These are phyloP conservation scores for Sporothrix euskadiensis DNA, from an alignment of 2,329 filamentous ascomycete species.

Conservation along the genomic window DNA sequence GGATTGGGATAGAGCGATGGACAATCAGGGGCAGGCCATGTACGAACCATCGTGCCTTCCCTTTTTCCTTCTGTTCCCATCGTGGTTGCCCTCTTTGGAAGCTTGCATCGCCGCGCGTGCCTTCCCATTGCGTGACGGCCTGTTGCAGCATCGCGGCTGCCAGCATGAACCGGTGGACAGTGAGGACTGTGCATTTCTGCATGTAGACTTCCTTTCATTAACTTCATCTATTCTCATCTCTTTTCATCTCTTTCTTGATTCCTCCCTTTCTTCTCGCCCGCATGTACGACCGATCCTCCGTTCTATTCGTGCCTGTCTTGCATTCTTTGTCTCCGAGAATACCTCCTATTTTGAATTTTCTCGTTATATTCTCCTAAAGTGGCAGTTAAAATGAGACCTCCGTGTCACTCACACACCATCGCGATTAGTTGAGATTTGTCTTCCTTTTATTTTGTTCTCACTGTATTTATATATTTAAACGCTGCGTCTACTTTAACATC, in stretches of 20 bases:
- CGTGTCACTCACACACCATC: not conserved
- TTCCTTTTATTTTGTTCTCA: not conserved
- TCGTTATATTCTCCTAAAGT: not conserved
- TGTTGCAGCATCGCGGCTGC: slow-evolving; percentile 14
- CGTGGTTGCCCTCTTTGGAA: slow-evolving; percentile 4
- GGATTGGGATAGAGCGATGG: slow-evolving; percentile 2
- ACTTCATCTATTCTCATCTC: not conserved
- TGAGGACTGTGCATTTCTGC: not conserved
- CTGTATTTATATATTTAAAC: too few relatives aligned
- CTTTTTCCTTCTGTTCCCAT: not conserved
- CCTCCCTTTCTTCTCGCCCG: not conserved
- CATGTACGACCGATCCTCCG: not conserved
- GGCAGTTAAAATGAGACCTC: not conserved
- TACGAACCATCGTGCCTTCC: not conserved
- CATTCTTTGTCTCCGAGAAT: not conserved
- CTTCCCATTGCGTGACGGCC: slow-evolving; percentile 2
- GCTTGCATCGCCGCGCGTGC: not conserved
- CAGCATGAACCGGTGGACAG: slow-evolving; percentile 28
- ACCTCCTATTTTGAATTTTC: not conserved
- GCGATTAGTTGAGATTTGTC: not conserved
- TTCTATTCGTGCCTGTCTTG: not conserved
- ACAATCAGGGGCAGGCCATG: not conserved
- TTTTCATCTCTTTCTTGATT: not conserved
- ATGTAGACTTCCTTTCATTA: not conserved
- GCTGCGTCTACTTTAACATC: too few relatives aligned